Evolutionary conservation across 2,329 filamentous ascomycete genomes (phyloP).

Genomic region (Lasiodiplodia theobromae): DNA sequence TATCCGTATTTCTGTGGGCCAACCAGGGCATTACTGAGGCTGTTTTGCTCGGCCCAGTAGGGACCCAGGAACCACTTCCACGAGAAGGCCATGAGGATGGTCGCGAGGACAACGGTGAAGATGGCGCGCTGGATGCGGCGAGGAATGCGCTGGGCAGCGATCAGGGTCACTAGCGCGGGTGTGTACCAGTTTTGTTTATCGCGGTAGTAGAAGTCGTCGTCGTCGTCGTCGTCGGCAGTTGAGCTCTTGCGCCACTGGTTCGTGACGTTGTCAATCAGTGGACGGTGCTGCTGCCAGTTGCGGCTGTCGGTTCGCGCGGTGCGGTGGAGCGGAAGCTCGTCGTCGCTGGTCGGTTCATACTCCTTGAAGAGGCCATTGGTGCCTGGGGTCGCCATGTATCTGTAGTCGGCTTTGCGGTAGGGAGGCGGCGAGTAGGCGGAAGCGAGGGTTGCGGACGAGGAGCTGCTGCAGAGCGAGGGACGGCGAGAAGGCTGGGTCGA

Average conservation of each 20-base stretch:
- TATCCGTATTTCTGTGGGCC: constrained; percentile 33
- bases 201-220: constrained; percentile 47
- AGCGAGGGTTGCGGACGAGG: constrained; percentile 26
- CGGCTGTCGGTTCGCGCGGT: constrained; percentile 3
- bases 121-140: constrained; percentile 46
- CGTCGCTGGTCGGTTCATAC: constrained; percentile 14
- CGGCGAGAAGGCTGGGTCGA: constrained; percentile 1
- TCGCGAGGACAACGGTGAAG: constrained; percentile 40
- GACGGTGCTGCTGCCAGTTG: constrained; percentile 29
- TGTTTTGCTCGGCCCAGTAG: constrained; percentile 42
- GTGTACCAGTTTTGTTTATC: constrained; percentile 44
- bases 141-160: constrained; percentile 40
- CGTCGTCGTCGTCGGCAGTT: constrained; percentile 50
- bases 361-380: constrained; percentile 22
- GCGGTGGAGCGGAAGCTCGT: constrained; percentile 22
- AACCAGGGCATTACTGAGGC: constrained; percentile 46
- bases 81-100: constrained; percentile 39
- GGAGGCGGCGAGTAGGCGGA: constrained; percentile 21
- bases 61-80: constrained; percentile 50
- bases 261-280: constrained; percentile 36
- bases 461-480: constrained; percentile 15
- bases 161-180: constrained; percentile 41
- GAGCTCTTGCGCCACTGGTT: constrained; percentile 37
- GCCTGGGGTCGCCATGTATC: constrained; percentile 27
- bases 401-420: constrained; percentile 6